Conservation (phyloP, 2,329 filamentous ascomycete genomes). For the Alternaria solani region DNA sequence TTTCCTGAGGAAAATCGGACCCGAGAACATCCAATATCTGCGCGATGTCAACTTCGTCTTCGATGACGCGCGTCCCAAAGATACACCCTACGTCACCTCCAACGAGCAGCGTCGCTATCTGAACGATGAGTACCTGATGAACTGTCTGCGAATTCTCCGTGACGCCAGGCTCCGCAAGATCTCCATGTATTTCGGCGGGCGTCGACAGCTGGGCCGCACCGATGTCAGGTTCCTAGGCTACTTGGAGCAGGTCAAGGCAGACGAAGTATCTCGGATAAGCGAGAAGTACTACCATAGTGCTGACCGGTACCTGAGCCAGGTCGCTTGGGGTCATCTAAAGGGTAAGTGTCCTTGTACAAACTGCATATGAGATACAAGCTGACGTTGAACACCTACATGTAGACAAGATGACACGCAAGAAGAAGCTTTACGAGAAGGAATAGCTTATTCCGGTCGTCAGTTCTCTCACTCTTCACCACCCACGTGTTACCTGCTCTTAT, state of each 20-base stretch:
- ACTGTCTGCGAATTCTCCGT: constrained; percentile 55
- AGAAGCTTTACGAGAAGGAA: constrained; percentile 45
- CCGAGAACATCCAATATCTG: constrained; percentile 57
- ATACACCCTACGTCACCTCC: constrained; percentile 49
- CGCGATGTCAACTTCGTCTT: constrained; percentile 56
- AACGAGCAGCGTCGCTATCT: constrained; percentile 59
- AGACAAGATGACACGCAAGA: constrained; percentile 47
- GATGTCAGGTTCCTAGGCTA: constrained; percentile 57
- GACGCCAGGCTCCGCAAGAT: constrained; percentile 54
- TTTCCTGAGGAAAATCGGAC: constrained; percentile 58
- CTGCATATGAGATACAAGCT: neutral
- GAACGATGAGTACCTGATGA: constrained; percentile 57
- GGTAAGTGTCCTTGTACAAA: neutral
- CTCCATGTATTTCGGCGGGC: constrained; percentile 54
- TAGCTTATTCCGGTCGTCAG: neutral
- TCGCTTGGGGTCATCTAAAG: constrained; percentile 43
- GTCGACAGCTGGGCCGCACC: constrained; percentile 40
- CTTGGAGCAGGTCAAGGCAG: constrained; percentile 55
- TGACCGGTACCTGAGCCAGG: constrained; percentile 44
- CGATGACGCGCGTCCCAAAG: constrained; percentile 55
- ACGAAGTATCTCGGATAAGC: constrained; percentile 47
- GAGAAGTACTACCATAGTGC: constrained; percentile 24
- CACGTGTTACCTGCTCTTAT: neutral
- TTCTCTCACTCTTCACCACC: neutral
- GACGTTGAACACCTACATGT: neutral